A percentile compares a stretch with the other conserved stretches of the same genome.
phyloP scores from a whole-genome alignment of 1,284 basidiomycete genomes.

The Fomitiporia mediterranea region DNA sequence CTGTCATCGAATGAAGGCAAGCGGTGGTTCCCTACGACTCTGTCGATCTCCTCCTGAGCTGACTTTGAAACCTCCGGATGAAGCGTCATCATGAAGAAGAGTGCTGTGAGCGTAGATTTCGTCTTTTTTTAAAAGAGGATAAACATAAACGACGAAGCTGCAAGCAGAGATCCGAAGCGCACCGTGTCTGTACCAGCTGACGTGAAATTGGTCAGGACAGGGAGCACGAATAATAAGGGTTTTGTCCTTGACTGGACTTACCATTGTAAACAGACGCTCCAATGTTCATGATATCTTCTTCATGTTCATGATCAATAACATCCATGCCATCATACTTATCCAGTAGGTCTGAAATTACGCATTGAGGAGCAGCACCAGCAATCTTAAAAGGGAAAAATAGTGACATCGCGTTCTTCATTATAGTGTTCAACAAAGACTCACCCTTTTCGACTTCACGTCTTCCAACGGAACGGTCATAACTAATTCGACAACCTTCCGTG shows the following conservation, averaged over 20 bases:
- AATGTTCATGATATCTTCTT: constrained; percentile 8
- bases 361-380: background rate
- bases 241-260: background rate
- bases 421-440: background rate
- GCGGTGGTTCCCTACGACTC: constrained; percentile 15
- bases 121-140: background rate
- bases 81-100: constrained; percentile 12
- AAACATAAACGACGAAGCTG: background rate
- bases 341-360: background rate
- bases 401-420: background rate
- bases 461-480: constrained; percentile 8
- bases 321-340: constrained; percentile 8
- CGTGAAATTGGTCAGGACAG: background rate
- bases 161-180: background rate
- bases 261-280: constrained; percentile 7
- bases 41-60: constrained; percentile 16
- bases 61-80: constrained; percentile 8
- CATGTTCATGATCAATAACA: background rate
- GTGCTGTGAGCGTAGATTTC: background rate
- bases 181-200: constrained; percentile 5
- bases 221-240: background rate
- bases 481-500: background rate
- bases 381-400: background rate
- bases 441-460: constrained; percentile 3
- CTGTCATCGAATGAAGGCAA: constrained; percentile 28